A percentile compares a stretch with the other conserved stretches of the same genome.
These are phyloP conservation scores for Articulospora tetracladia DNA, from an alignment of 495 filamentous ascomycete genomes.

Conservation along the genomic window DNA sequence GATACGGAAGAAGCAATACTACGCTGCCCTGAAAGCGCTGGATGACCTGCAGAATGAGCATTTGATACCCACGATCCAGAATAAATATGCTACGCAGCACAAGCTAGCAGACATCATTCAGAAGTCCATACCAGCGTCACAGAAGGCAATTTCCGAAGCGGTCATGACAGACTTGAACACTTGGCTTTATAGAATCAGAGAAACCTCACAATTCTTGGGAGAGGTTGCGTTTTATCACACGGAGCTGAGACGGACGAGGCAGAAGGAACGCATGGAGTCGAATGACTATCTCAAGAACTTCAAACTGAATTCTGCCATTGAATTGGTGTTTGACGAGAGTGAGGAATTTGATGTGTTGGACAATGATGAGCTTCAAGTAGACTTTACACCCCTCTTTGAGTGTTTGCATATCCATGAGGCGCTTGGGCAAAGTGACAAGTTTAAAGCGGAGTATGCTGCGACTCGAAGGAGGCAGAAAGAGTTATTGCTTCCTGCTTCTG, in stretches of 20 bases:
- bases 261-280: constrained; percentile 72
- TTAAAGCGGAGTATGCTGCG: constrained; percentile 83
- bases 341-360: constrained; percentile 94
- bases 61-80: constrained; percentile 40
- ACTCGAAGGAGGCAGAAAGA: constrained; percentile 91
- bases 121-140: constrained; percentile 87
- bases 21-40: constrained; percentile 86
- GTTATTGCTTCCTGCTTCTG: constrained; percentile 68
- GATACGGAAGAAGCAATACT: constrained; percentile 87
- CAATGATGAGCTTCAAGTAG: constrained; percentile 89
- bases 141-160: constrained; percentile 88
- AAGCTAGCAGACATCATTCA: constrained; percentile 96
- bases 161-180: constrained; percentile 97
- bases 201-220: constrained; percentile 90
- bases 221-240: constrained; percentile 98
- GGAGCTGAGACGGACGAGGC: constrained; percentile 76
- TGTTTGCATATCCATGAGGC: constrained; percentile 96
- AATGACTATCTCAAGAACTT: constrained; percentile 71
- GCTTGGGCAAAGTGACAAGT: constrained; percentile 85
- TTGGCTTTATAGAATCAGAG: constrained; percentile 94
- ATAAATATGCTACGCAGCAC: constrained; percentile 84
- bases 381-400: constrained; percentile 94
- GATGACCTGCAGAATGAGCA: constrained; percentile 97
- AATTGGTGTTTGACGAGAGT: constrained; percentile 88
- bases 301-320: constrained; percentile 93